phyloP scores from a whole-genome alignment of 1,284 basidiomycete genomes.

The Boletus subluridellus region DNA sequence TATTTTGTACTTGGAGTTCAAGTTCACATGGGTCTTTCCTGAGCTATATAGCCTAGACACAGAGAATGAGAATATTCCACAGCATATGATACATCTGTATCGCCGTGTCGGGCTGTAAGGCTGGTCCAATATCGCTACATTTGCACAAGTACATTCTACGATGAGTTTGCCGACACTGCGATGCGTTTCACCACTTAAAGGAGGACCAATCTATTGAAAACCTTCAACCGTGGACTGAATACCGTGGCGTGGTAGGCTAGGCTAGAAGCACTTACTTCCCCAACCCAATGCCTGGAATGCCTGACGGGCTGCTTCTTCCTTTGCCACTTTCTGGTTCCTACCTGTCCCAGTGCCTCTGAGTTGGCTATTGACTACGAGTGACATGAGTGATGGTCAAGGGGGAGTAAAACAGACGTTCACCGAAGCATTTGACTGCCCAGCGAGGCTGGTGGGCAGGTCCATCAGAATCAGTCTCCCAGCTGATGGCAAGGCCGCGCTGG shows the following conservation, averaged over 20 bases:
- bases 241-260: not conserved
- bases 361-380: conserved; percentile 41
- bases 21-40: not conserved
- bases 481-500: conserved; percentile 40
- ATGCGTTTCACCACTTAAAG: not conserved
- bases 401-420: conserved; percentile 34
- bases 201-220: conserved; percentile 13
- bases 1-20: not conserved
- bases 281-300: conserved; percentile 50
- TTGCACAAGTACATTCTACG: conserved; percentile 5
- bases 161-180: not conserved
- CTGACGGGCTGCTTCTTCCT: conserved; percentile 53
- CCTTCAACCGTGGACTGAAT: conserved; percentile 12
- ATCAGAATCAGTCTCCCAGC: conserved; percentile 42
- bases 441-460: conserved; percentile 52
- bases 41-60: not conserved
- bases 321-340: conserved; percentile 52
- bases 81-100: not conserved
- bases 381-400: conserved; percentile 1
- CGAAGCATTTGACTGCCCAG: conserved; percentile 50
- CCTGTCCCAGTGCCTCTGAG: conserved; percentile 45
- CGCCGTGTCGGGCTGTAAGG: not conserved
- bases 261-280: conserved; percentile 31
- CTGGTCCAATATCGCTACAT: conserved; percentile 4
- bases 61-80: not conserved